Evolutionary conservation across 2,329 filamentous ascomycete species (phyloP), one percentile per base, ranked within the genome.

Genomic region (Talaromyces islandicus): DNA sequence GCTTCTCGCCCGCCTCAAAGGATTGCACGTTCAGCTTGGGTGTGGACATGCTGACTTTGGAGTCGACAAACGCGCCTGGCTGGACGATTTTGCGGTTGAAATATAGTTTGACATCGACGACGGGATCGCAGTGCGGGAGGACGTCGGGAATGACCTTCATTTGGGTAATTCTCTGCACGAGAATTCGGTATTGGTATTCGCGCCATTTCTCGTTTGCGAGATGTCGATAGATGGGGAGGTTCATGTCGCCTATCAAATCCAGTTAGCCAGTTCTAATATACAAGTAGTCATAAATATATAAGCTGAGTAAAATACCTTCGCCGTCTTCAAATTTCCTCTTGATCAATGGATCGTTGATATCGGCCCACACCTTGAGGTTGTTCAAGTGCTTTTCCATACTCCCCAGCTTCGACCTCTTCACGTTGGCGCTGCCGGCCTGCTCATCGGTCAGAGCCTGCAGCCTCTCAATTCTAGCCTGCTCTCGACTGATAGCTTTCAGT

Each of bases 291-390:
- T 10, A 25, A 54, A 25, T n/a, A 21, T 25, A 48, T 6, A 27
- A 27, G 25, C 25, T 27, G 3, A 27, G 25, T 80, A n/a, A n/a
- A n/a, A n/a, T n/a, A 96, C 93, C 92, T 68, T 88, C 76, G 25
- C 92, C 92, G 75, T 97, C 92, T 73, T 99, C 94, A 67, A 96
- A 97, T 66, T 85, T 88, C 77, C 91, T 90, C 85, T 97, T 97
- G 63, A 97, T 91, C 41, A 91, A 68, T 0, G 94, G 94, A 71
- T 97, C 94, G 73, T 97, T 97, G 75, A 96, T 92, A 71, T 99
- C 94, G 25, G 92, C 92, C 63, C 89, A 78, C 43, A 99, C 88
- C 83, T 97, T 95, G 71, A 96, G 80, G 58, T 87, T 75, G 71
- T 96, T 88, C 59, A 97, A 71, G 68, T 91, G 80, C 65, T 83